phyloP scores from a whole-genome alignment of 1,284 basidiomycete genomes.

The Irpex rosettiformis region DNA sequence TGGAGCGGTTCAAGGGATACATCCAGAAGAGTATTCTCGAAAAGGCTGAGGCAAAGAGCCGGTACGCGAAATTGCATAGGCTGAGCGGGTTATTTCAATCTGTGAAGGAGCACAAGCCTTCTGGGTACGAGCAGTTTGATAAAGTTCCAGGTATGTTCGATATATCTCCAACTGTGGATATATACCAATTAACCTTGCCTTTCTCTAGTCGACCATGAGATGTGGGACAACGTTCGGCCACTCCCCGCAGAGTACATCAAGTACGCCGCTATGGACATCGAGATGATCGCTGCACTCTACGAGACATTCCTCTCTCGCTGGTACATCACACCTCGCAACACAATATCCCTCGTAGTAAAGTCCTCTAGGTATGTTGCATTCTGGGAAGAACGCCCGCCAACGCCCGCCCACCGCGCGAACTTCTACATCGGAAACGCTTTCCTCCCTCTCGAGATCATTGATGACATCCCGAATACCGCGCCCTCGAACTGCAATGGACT shows the following conservation, averaged over 20 bases:
- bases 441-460: neutral
- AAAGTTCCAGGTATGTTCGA: neutral
- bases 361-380: neutral
- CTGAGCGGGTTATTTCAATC: neutral
- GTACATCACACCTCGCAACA: neutral
- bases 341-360: neutral
- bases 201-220: neutral
- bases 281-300: constrained; percentile 5
- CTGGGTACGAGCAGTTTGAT: neutral
- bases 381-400: neutral
- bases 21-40: neutral
- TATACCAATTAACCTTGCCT: neutral
- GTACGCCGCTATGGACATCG: constrained; percentile 7
- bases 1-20: constrained; percentile 1
- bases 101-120: neutral
- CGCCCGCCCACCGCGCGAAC: neutral
- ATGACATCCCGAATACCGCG: neutral
- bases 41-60: neutral
- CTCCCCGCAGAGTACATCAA: constrained; percentile 1
- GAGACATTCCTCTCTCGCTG: neutral
- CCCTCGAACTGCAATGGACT: too few relatives aligned
- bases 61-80: neutral
- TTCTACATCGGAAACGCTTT: neutral
- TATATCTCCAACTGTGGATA: neutral
- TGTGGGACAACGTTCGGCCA: neutral